Conservation (phyloP, 2,329 filamentous ascomycete species). For the Geosmithia putterillii region DNA sequence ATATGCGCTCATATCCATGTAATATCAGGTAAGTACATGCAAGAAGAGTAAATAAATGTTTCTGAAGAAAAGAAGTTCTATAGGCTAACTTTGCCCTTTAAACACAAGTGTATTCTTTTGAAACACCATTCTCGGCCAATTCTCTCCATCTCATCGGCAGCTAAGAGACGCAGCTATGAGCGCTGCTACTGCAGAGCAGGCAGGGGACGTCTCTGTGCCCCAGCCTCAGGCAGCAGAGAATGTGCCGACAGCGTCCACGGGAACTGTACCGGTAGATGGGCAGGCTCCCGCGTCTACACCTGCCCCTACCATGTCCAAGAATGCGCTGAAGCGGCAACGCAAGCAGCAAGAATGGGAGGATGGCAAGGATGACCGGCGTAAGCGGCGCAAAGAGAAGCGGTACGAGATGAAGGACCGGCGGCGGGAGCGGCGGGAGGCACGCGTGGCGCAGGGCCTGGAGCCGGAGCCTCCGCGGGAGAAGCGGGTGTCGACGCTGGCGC, state of each 20-base stretch:
- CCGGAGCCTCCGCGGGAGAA: constrained; percentile 21
- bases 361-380: constrained; percentile 45
- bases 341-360: constrained; percentile 67
- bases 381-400: constrained; percentile 41
- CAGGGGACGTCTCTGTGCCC: background rate
- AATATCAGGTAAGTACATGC: background rate
- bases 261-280: no score
- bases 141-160: background rate
- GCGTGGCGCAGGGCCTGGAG: constrained; percentile 34
- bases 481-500: constrained; percentile 41
- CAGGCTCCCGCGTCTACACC: background rate
- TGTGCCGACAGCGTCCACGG: background rate
- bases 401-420: constrained; percentile 32
- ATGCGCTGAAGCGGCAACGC: constrained; percentile 67
- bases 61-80: no score
- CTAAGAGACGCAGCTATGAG: no score
- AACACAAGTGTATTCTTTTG: background rate
- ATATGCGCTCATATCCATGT: background rate
- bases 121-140: no score
- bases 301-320: constrained; percentile 56
- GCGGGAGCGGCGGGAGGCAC: constrained; percentile 34
- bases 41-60: no score
- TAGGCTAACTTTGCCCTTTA: no score
- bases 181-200: no score
- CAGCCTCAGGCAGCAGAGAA: background rate